Evolutionary conservation across 2,329 filamentous ascomycete species (phyloP).

Genomic region (Immersiporthe knoxdaviesiana): DNA sequence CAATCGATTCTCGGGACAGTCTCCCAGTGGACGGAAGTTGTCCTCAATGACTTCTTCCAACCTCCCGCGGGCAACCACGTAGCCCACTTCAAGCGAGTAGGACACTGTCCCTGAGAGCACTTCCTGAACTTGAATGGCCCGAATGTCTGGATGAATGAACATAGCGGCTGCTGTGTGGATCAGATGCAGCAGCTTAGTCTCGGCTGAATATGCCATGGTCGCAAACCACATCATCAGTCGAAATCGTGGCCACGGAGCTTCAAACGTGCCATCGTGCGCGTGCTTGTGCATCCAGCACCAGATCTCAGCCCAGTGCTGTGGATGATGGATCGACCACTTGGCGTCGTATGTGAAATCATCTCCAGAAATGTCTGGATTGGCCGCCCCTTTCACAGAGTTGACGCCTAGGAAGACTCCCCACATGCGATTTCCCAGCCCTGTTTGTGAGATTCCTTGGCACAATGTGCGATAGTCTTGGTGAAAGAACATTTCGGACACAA

Average conservation of each 20-base stretch:
- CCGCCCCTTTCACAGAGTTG: not conserved
- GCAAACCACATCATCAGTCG: slow-evolving; percentile 32
- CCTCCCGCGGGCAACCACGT: not conserved
- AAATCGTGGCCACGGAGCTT: not conserved
- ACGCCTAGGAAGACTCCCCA: not conserved
- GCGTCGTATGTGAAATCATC: slow-evolving; percentile 1
- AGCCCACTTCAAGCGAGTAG: not conserved
- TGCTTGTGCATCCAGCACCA: slow-evolving; percentile 27
- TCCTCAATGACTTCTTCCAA: not conserved
- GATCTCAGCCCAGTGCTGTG: not conserved
- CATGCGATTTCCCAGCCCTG: not conserved
- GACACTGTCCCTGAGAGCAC: not conserved
- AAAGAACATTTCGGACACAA: not conserved
- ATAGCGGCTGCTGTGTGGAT: slow-evolving; percentile 28
- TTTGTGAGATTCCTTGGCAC: not conserved
- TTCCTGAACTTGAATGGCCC: not conserved
- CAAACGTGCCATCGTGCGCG: not conserved
- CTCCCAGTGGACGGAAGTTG: not conserved
- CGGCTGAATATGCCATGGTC: slow-evolving; percentile 30
- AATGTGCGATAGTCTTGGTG: not conserved
- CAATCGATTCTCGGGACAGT: not conserved
- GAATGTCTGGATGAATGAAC: slow-evolving; percentile 20
- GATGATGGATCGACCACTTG: slow-evolving; percentile 10
- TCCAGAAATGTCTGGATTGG: not conserved
- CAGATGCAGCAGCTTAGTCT: slow-evolving; percentile 14